Percentiles rank a stretch among this genome's conserved stretches.
phyloP scores from a whole-genome alignment of 2,329 filamentous ascomycete species.

The Fusarium nygamai region DNA sequence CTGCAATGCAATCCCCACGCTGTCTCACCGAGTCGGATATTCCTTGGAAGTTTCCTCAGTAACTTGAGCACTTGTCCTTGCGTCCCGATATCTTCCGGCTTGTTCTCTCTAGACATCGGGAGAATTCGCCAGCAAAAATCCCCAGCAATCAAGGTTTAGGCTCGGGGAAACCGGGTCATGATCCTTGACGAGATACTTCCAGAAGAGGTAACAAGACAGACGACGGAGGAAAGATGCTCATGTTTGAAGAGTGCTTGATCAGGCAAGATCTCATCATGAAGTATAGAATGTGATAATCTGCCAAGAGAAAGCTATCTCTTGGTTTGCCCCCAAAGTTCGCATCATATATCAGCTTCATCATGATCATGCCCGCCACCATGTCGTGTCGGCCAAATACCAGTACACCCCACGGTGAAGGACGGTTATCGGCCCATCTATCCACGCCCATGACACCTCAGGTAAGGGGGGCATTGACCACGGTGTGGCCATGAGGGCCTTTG shows the following conservation, averaged over 20 bases:
- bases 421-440: conserved; percentile 43
- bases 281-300: not conserved
- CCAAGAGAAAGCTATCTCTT: conserved; percentile 3
- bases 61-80: not conserved
- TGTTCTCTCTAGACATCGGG: not conserved
- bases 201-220: conserved; percentile 16
- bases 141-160: conserved; percentile 8
- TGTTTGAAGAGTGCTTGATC: not conserved
- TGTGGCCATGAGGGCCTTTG: conserved; percentile 40
- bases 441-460: conserved; percentile 38
- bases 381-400: conserved; percentile 30
- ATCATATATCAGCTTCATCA: conserved; percentile 12
- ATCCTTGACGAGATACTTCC: conserved; percentile 9
- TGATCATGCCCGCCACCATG: conserved; percentile 36
- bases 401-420: conserved; percentile 38
- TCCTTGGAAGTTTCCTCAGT: conserved; percentile 8
- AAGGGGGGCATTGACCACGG: conserved; percentile 39
- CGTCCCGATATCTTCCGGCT: conserved; percentile 20
- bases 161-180: conserved; percentile 24
- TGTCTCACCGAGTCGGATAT: conserved; percentile 22
- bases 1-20: conserved; percentile 22
- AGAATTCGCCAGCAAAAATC: conserved; percentile 9
- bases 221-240: not conserved
- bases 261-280: conserved; percentile 10
- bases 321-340: conserved; percentile 2